phyloP scores from a whole-genome alignment of 805 yeast genomes.

The Starmera quercuum region DNA sequence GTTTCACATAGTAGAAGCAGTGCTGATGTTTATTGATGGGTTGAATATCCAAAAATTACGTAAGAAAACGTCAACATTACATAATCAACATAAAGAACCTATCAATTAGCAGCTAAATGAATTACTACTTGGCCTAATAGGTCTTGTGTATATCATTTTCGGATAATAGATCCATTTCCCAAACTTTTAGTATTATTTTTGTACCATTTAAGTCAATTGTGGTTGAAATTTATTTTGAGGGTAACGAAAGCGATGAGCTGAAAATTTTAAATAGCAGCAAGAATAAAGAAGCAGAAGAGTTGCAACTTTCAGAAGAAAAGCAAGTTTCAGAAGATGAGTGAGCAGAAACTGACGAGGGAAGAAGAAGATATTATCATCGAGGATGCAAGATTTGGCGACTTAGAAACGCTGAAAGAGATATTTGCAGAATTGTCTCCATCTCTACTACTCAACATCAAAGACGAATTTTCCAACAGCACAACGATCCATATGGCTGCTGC shows the following conservation, averaged over 20 bases:
- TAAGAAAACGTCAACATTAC: too few species aligned
- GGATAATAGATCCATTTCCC: too few species aligned
- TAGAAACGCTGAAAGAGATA: constrained; percentile 63
- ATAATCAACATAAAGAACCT: too few species aligned
- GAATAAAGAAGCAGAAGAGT: neutral
- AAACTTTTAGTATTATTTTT: too few species aligned
- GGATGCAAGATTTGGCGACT: constrained; percentile 84
- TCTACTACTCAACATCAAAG: constrained; percentile 40
- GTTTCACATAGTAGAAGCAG: too few species aligned
- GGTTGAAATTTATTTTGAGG: too few species aligned
- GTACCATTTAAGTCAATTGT: too few species aligned
- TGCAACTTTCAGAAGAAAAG: neutral
- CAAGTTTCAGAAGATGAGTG: constrained; percentile 1
- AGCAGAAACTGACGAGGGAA: constrained; percentile 44
- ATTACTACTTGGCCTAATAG: too few species aligned
- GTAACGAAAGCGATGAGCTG: constrained; percentile 1
- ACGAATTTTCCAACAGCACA: constrained; percentile 59
- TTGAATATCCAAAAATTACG: too few species aligned
- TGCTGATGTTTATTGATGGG: too few species aligned
- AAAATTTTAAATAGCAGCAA: neutral
- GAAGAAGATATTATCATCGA: constrained; percentile 76
- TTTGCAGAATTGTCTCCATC: constrained; percentile 49
- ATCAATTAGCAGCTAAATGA: too few species aligned
- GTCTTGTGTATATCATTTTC: too few species aligned
- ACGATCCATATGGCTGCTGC: constrained; percentile 95